A percentile compares a stretch with the other conserved stretches of the same genome.
phyloP scores from a whole-genome alignment of 2,329 filamentous ascomycete genomes.

The Rhinocladiella mackenziei region DNA sequence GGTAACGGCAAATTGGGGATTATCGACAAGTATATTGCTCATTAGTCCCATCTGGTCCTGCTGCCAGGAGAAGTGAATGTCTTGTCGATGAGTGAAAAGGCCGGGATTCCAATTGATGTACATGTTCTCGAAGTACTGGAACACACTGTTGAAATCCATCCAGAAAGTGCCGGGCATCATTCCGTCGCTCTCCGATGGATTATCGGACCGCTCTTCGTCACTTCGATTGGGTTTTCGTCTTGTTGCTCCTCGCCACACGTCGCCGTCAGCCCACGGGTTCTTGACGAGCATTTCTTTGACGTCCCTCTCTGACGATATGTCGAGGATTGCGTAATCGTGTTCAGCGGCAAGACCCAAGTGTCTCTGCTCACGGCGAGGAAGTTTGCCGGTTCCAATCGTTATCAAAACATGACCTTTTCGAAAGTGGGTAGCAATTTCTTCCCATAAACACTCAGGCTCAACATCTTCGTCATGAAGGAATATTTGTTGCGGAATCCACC shows the following conservation, averaged over 20 bases:
- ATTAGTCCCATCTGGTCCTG: constrained; percentile 39
- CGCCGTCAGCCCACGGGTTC: constrained; percentile 87
- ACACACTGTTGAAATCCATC: constrained; percentile 83
- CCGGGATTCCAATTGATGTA: constrained; percentile 97
- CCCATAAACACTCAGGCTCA: constrained; percentile 72
- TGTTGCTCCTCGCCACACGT: constrained; percentile 33
- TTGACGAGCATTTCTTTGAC: constrained; percentile 75
- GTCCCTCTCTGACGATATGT: constrained; percentile 63
- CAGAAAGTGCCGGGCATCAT: constrained; percentile 73
- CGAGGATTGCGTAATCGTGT: constrained; percentile 89
- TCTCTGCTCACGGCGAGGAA: constrained; percentile 72
- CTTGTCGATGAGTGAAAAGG: constrained; percentile 74
- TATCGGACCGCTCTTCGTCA: constrained; percentile 9
- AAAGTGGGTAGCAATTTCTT: constrained; percentile 69
- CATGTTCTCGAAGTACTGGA: constrained; percentile 90
- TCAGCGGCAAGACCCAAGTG: constrained; percentile 78
- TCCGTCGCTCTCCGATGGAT: constrained; percentile 15
- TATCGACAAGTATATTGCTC: constrained; percentile 49
- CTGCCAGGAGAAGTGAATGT: constrained; percentile 86
- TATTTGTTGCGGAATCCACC: constrained; percentile 95
- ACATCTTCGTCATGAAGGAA: constrained; percentile 85
- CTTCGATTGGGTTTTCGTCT: constrained; percentile 25
- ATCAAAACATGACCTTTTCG: constrained; percentile 75
- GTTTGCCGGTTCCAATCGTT: constrained; percentile 82
- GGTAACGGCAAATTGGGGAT: constrained; percentile 57